A percentile compares a stretch with the other conserved stretches of the same genome.
These are phyloP conservation scores for Roridomyces roridus DNA, from an alignment of 768 basidiomycete genomes.

Conservation along the genomic window DNA sequence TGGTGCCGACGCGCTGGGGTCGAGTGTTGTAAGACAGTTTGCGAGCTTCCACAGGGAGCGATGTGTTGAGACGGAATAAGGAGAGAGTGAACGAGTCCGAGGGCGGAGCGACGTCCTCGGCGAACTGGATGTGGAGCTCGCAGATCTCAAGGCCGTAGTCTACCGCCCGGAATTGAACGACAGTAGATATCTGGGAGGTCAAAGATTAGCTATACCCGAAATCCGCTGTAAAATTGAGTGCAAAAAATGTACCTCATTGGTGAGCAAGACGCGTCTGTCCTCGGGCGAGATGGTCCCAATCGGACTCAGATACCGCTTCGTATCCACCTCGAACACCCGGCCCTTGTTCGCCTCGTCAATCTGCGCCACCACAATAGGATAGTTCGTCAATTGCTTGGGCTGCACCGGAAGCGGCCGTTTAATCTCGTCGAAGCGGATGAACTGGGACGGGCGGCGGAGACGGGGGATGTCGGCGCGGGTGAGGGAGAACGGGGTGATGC, in stretches of 20 bases:
- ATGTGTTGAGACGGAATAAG: too few relatives aligned
- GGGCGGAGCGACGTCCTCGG: too few relatives aligned
- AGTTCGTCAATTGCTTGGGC: conserved; percentile 20
- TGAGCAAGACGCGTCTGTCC: conserved; percentile 19
- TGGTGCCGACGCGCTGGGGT: too few relatives aligned
- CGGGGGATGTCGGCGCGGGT: conserved; percentile 3
- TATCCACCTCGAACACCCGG: conserved; percentile 12
- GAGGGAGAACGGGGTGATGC: not conserved
- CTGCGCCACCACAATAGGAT: conserved; percentile 16
- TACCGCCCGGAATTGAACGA: conserved; percentile 28
- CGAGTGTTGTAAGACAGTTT: too few relatives aligned
- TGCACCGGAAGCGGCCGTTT: conserved; percentile 20
- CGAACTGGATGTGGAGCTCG: conserved; percentile 18
- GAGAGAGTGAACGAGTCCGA: too few relatives aligned
- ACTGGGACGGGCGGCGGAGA: conserved; percentile 35
- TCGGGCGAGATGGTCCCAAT: conserved; percentile 27
- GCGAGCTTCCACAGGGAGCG: too few relatives aligned
- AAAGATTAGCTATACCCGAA: not conserved
- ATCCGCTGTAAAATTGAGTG: too few relatives aligned
- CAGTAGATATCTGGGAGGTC: conserved; percentile 25
- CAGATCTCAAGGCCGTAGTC: conserved; percentile 31
- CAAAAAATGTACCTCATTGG: conserved; percentile 19
- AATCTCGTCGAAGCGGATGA: conserved; percentile 33
- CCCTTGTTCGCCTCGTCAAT: conserved; percentile 10
- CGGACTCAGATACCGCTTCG: conserved; percentile 14